Evolutionary conservation across 495 filamentous ascomycete species (phyloP).

Genomic region (Neurospora sp.): DNA sequence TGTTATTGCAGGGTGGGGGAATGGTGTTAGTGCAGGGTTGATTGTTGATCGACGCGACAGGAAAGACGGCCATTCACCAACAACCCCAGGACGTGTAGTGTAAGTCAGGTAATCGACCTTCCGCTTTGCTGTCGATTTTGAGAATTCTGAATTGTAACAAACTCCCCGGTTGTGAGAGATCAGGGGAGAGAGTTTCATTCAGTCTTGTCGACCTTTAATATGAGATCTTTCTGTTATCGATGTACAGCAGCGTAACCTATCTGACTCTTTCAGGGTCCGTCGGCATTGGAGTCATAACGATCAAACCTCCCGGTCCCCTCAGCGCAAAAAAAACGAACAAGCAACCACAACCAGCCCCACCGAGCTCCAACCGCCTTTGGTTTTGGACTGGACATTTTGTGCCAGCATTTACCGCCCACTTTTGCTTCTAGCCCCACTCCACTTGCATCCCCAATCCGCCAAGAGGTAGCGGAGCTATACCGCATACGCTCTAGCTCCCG

Average conservation of each 20-base stretch:
- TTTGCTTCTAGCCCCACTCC: not conserved
- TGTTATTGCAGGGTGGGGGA: not conserved
- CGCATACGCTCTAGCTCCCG: not conserved
- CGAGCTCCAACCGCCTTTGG: not conserved
- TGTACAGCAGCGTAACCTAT: not conserved
- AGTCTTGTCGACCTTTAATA: not conserved
- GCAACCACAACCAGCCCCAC: not conserved
- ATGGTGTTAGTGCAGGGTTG: not conserved
- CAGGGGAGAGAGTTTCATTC: not conserved
- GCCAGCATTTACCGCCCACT: constrained; percentile 9
- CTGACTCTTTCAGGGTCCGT: not conserved
- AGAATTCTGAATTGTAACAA: not conserved
- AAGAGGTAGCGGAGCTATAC: not conserved
- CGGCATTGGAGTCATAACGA: not conserved
- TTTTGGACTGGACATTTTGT: not conserved
- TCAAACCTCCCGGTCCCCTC: not conserved
- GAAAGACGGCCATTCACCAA: not conserved
- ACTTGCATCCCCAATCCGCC: not conserved
- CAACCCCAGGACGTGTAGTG: not conserved
- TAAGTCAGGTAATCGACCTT: not conserved
- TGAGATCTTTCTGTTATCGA: not conserved
- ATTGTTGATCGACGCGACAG: not conserved
- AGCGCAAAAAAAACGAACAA: not conserved
- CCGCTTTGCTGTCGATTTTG: not conserved
- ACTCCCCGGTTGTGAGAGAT: not conserved